A percentile compares a stretch with the other conserved stretches of the same genome.
phyloP scores from a whole-genome alignment of 1,139 yeast genomes.

The Wickerhamomyces sp. region DNA sequence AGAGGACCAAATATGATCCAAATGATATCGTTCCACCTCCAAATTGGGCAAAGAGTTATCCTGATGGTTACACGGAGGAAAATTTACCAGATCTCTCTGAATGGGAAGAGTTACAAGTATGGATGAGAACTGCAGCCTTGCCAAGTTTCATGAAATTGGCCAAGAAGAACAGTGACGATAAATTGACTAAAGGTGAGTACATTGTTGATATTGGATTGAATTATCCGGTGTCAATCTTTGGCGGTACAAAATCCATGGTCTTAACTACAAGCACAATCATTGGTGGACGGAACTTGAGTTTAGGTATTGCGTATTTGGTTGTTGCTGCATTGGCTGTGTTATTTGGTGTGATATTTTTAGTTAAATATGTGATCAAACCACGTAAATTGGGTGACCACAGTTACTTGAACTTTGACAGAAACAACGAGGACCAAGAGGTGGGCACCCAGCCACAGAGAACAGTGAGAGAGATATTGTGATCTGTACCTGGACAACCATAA shows the following conservation, averaged over 20 bases:
- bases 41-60: slow-evolving; percentile 61
- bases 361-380: slow-evolving; percentile 42
- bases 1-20: slow-evolving; percentile 52
- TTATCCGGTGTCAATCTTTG: slow-evolving; percentile 64
- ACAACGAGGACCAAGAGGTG: slow-evolving; percentile 13
- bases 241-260: slow-evolving; percentile 65
- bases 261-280: slow-evolving; percentile 62
- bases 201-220: slow-evolving; percentile 54
- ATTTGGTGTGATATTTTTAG: slow-evolving; percentile 38
- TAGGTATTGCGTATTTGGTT: slow-evolving; percentile 62
- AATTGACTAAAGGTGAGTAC: slow-evolving; percentile 54
- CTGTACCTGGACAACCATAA: too few species aligned
- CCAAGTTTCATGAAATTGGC: slow-evolving; percentile 66
- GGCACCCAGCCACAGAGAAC: slow-evolving; percentile 3
- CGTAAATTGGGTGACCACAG: slow-evolving; percentile 39
- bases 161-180: slow-evolving; percentile 46
- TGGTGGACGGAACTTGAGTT: slow-evolving; percentile 65
- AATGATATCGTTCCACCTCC: slow-evolving; percentile 74
- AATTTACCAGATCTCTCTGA: slow-evolving; percentile 57
- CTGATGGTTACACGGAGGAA: slow-evolving; percentile 63
- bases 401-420: slow-evolving; percentile 29
- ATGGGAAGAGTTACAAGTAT: slow-evolving; percentile 61
- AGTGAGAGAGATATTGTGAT: slow-evolving; percentile 20
- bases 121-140: slow-evolving; percentile 84
- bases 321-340: slow-evolving; percentile 41